Evolutionary conservation across 352 stramenopile genomes (phyloP), one percentile per base, ranked within the genome.

Genomic region (Globisporangium lucens): DNA sequence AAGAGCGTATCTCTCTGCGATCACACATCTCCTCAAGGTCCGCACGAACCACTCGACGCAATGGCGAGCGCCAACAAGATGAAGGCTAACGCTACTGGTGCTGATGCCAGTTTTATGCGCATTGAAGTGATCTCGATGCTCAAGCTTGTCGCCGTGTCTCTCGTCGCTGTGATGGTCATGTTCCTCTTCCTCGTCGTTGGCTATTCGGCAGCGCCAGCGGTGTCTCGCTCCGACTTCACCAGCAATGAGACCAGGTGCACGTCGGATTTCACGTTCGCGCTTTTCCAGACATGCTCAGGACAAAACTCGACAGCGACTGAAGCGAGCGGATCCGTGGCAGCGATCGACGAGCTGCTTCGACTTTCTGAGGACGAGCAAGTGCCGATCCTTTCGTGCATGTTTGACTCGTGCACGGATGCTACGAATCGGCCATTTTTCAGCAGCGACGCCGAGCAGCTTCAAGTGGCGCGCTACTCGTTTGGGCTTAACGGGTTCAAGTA

Each of bases 101-200:
- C 73, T 4, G 79, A 84, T 61, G 77, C 78, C 43, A 84, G 77
- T 59, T 89, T 89, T 56, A 89, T 86, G 79, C 72, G 77, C 35
- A 83, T 89, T 47, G 81, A 89, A 53, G 79, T 88, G 36, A 74
- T 85, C 13, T 86, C 81, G 17, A 78, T 86, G 71, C 66, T 87
- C 63, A 89, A 89, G 67, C 62, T 89, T 17, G 41, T 75, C 6
- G 51, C 72, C 2, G 30, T 86, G 24, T 75, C 71, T 7, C 57
- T 68, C 8, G 52, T 46, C 29, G 65, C 75, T 0, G 35, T 74
- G 62, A 67, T 72, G 51, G 69, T 84, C 13, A 64, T 87, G 24
- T 61, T 73, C 51, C 55, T 88, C 27, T 86, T 88, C 41, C 76
- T 85, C 41, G 36, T 83, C 4, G 56, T 87, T 30, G 81, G 79